Conservation (phyloP, 129 eudicot species). For the Pulicaria dysenterica region DNA sequence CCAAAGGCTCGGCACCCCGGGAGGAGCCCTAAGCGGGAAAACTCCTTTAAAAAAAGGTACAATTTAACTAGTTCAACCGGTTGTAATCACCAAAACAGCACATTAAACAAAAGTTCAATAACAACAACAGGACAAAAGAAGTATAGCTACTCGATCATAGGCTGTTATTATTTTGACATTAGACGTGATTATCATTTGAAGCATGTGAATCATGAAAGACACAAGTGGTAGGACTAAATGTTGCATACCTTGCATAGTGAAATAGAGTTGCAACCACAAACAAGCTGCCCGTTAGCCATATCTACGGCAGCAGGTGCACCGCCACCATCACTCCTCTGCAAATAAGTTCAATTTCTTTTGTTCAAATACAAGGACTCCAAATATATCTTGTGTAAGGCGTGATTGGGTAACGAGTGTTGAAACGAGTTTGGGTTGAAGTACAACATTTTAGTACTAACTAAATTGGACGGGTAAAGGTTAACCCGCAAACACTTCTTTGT, state of each 20-base stretch:
- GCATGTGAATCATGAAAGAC: too few relatives aligned
- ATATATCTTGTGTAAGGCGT: background rate
- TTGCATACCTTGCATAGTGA: slow-evolving; percentile 67
- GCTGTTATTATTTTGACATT: background rate
- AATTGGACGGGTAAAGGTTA: too few relatives aligned
- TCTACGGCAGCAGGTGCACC: slow-evolving; percentile 96
- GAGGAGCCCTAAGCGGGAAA: too few relatives aligned
- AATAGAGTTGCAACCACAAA: slow-evolving; percentile 72
- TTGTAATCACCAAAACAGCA: background rate
- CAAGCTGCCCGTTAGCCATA: slow-evolving; percentile 72
- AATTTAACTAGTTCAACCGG: too few relatives aligned
- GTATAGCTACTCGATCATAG: too few relatives aligned
- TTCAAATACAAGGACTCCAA: background rate
- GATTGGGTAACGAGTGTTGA: too few relatives aligned
- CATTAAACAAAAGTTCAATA: background rate
- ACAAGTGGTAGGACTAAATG: background rate
- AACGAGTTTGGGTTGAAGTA: too few relatives aligned
- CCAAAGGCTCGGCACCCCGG: too few relatives aligned
- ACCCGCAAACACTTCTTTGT: too few relatives aligned
- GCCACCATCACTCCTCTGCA: slow-evolving; percentile 91
- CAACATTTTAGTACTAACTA: too few relatives aligned
- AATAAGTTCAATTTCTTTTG: slow-evolving; percentile 13
- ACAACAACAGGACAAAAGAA: too few relatives aligned
- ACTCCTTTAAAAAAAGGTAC: too few relatives aligned
- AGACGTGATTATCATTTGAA: background rate